Base-by-base conservation (phyloP, 192 early-diverging fungal species). In the Backusella westeae region DNA sequence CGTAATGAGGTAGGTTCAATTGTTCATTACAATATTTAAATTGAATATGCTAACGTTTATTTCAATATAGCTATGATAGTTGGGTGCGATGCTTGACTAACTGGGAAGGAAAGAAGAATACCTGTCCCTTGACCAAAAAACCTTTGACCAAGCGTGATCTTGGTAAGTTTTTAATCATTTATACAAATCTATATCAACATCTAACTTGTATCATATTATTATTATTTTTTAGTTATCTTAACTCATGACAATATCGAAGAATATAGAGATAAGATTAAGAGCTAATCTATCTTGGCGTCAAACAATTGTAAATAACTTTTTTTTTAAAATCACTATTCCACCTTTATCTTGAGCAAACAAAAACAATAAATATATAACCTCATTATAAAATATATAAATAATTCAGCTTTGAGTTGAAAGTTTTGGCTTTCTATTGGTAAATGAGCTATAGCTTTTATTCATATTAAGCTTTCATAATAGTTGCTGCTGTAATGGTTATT, bases 71-170 rank as follows among this genome's bases (percentile, higher is more conserved):
- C 39, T 85, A 85, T 44, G 92, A 95, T 72, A 94, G 88, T 79
- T 95, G 94, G 94, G 91, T 95, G 39, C 91, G 95, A 41, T 96
- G 96, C 74, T 81, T 98, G 69, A 90, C 91, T 67, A 89, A 91
- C 53, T 92, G 91, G 75, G 92, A 90, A 39, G 86, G 89, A 56
- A 91, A 92, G 76, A 89, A 91, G 73, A 98, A 97, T 81, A 94
- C 94, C 38, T 98, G 96, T 42, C 96, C 96, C 41, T 86, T 98
- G 78, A 96, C 96, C 39, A 98, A 98, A 87, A 96, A 96, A 80
- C 91, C 94, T 36, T 80, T 97, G 69, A 91, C 95, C 56, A 96
- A 97, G 84, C 91, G 96, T 74, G 96, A 98, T 75, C 84, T 98
- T 36, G 93, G 78, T 80, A 83, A 72, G 53, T 68, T 75, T 68